These are phyloP conservation scores for Metrosideros polymorpha DNA, from an alignment of 441 rosid species.

Conservation along the genomic window DNA sequence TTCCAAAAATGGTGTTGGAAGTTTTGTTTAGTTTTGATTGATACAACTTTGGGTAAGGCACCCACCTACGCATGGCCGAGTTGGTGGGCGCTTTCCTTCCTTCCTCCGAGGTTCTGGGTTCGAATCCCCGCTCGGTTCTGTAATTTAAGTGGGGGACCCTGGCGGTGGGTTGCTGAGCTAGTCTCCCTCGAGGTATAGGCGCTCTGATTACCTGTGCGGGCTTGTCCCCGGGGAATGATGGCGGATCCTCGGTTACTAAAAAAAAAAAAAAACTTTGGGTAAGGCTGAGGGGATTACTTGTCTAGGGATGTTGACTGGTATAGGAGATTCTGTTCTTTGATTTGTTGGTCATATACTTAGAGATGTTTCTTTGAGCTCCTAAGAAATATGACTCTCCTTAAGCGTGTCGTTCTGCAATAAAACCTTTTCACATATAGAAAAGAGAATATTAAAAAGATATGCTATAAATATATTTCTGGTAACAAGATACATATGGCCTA, in stretches of 20 bases:
- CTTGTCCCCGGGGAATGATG: no score
- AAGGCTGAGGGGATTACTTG: neutral
- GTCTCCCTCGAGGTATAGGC: no score
- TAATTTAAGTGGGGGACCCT: no score
- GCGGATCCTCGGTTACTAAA: no score
- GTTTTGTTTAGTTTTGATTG: neutral
- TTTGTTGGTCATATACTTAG: neutral
- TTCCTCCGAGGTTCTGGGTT: no score
- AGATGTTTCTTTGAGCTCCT: neutral
- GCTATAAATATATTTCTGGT: neutral
- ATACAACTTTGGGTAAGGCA: neutral
- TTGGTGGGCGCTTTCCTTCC: no score
- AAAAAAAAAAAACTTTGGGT: no score
- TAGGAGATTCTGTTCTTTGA: neutral
- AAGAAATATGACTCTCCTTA: neutral
- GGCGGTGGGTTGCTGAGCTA: no score
- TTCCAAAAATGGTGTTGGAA: neutral
- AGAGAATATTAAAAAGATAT: neutral
- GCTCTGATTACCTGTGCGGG: no score
- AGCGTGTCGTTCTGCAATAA: neutral
- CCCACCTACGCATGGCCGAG: no score
- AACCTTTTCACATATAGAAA: neutral
- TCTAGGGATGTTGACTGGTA: neutral
- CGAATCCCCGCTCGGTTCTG: no score
- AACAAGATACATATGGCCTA: neutral